Conservation (phyloP, 257 asterid genomes). For the Fraxinus quadrangulata region DNA sequence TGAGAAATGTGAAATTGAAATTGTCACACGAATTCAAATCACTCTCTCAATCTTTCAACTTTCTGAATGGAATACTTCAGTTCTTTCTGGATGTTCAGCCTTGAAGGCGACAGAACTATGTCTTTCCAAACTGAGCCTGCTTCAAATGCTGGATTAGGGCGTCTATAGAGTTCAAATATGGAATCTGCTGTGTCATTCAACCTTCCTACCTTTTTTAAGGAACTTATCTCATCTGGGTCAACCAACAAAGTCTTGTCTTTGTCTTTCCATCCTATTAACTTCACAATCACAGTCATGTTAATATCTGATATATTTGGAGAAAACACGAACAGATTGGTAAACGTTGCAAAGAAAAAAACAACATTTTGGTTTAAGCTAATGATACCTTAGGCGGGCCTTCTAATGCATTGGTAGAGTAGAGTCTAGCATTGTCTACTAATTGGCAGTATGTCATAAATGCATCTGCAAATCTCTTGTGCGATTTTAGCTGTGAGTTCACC, state of each 20-base stretch:
- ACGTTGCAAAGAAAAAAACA: not conserved
- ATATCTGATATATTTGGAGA: not conserved
- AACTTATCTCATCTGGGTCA: slow-evolving; percentile 78
- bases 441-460: slow-evolving; percentile 79
- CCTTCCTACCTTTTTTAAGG: slow-evolving; percentile 53
- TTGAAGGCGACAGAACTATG: slow-evolving; percentile 89
- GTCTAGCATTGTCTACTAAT: slow-evolving; percentile 77
- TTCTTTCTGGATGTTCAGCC: slow-evolving; percentile 88
- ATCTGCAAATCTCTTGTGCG: slow-evolving; percentile 85
- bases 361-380: not conserved
- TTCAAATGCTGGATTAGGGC: slow-evolving; percentile 69
- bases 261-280: slow-evolving; percentile 97
- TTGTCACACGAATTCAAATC: slow-evolving; percentile 15
- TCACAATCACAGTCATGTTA: slow-evolving; percentile 30
- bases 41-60: slow-evolving; percentile 53
- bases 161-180: slow-evolving; percentile 69
- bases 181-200: slow-evolving; percentile 71
- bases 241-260: slow-evolving; percentile 84
- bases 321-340: not conserved
- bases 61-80: slow-evolving; percentile 82
- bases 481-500: slow-evolving; percentile 81
- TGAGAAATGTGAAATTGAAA: not conserved
- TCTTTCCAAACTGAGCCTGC: slow-evolving; percentile 91
- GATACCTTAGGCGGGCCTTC: slow-evolving; percentile 87
- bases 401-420: slow-evolving; percentile 76